Evolutionary conservation across 2,329 filamentous ascomycete genomes (phyloP), one percentile per base, ranked within the genome.

Genomic region (Hymenoscyphus infarciens): DNA sequence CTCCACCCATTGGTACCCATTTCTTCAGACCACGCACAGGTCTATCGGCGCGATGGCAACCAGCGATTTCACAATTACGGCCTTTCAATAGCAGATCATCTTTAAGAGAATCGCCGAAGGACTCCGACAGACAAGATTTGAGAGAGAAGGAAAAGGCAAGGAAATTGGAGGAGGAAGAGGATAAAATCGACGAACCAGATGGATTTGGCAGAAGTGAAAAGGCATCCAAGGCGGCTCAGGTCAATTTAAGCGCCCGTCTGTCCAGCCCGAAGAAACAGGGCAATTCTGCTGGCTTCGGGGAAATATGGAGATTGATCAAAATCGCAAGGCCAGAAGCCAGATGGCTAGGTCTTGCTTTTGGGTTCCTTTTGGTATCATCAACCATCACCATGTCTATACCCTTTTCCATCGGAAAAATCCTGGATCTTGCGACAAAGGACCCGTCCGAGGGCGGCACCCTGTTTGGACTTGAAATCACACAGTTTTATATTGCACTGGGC

Each of bases 321-420:
- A 95, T 99, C 73, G 95, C 95, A 13, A 83, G 85, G 61, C 94
- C 94, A 2, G 95, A 99, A 78, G 78, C 90, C 33, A 88, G 82
- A 73, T 89, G 90, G 76, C 85, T 99, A 16, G 82, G 81, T 6
- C 77, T 90, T 67, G 96, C 96, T 3, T 94, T 98, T 74, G 75
- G 89, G 61, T 90, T 97, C 73, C 82, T 99, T 58, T 82, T 99
- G 63, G 82, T 97, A 66, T 97, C 94, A 16, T 98, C 94, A 3
- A 84, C 87, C 59, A 92, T 99, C 69, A 96, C 93, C 62, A 96
- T 99, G 90, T 93, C 92, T 1, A 91, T 99, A 64, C 95, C 95
- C 1, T 97, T 97, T 74, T 96, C 93, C 0, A 96, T 99, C 68
- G 95, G 95, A 62, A 94, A 93, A 74, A 96, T 99, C 66, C 81